Conservation (phyloP, 371 early-diverging fungal genomes). For the Mucor indicus region DNA sequence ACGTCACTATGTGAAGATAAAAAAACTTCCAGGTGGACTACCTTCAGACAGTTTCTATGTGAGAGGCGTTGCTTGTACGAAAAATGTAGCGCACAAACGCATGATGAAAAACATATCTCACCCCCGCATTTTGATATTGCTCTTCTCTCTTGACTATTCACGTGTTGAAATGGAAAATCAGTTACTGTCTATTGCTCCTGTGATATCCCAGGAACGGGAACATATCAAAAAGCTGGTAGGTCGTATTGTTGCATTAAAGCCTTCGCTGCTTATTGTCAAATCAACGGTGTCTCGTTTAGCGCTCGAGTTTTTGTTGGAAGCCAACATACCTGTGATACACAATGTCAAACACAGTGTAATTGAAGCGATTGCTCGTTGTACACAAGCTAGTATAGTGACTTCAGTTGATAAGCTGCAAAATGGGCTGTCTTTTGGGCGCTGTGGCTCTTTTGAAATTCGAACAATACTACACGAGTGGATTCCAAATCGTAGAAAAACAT, state of each 20-base stretch:
- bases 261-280: slow-evolving; percentile 80
- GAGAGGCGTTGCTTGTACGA: slow-evolving; percentile 86
- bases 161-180: slow-evolving; percentile 78
- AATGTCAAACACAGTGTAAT: slow-evolving; percentile 87
- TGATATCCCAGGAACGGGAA: slow-evolving; percentile 82
- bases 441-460: slow-evolving; percentile 75
- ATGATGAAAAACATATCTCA: slow-evolving; percentile 69
- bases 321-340: slow-evolving; percentile 75
- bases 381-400: slow-evolving; percentile 79
- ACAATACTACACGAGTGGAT: slow-evolving; percentile 78
- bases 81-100: slow-evolving; percentile 86
- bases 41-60: slow-evolving; percentile 82
- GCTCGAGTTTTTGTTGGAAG: slow-evolving; percentile 76
- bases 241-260: slow-evolving; percentile 76
- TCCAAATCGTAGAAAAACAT: slow-evolving; percentile 80
- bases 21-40: slow-evolving; percentile 87
- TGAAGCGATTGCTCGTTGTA: slow-evolving; percentile 80
- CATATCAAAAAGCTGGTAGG: slow-evolving; percentile 77
- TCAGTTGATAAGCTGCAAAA: slow-evolving; percentile 80
- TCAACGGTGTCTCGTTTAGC: slow-evolving; percentile 83
- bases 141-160: slow-evolving; percentile 88
- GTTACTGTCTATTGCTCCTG: slow-evolving; percentile 77
- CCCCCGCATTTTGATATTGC: slow-evolving; percentile 83
- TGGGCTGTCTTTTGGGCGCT: slow-evolving; percentile 75
- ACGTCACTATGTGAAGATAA: slow-evolving; percentile 90